Conservation (phyloP, 2,329 filamentous ascomycete genomes). For the Xylaria sp. region DNA sequence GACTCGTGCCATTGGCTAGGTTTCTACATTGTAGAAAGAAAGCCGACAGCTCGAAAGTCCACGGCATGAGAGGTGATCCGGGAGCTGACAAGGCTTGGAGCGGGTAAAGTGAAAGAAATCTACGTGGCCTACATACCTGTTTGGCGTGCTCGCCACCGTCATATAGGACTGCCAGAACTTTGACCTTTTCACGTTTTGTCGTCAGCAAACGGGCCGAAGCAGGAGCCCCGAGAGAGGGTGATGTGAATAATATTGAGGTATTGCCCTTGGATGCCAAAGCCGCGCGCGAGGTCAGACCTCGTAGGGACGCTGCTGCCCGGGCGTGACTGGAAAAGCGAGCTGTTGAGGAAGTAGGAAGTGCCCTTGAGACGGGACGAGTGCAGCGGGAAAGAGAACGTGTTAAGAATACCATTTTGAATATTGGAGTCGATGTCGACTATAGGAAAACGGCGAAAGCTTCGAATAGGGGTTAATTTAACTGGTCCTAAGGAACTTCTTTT, state of each 20-base stretch:
- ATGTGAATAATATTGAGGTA: slow-evolving; percentile 48
- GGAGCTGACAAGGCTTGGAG: slow-evolving; percentile 8
- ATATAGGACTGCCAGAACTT: slow-evolving; percentile 94
- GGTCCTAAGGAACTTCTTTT: not conserved
- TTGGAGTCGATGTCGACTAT: slow-evolving; percentile 26
- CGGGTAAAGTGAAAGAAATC: slow-evolving; percentile 14
- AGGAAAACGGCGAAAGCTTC: slow-evolving; percentile 21
- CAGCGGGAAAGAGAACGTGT: slow-evolving; percentile 65
- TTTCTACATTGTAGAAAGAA: slow-evolving; percentile 15
- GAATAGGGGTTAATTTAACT: slow-evolving; percentile 5
- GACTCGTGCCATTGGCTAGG: slow-evolving; percentile 30
- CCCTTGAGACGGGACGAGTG: slow-evolving; percentile 45
- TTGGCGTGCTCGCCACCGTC: slow-evolving; percentile 90
- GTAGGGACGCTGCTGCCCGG: slow-evolving; percentile 39
- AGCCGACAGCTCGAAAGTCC: slow-evolving; percentile 16
- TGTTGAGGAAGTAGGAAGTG: slow-evolving; percentile 42
- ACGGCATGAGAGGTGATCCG: not conserved
- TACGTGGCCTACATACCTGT: slow-evolving; percentile 67
- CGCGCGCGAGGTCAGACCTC: slow-evolving; percentile 44
- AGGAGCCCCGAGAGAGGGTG: slow-evolving; percentile 57
- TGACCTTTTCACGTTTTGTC: slow-evolving; percentile 74
- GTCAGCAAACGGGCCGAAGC: slow-evolving; percentile 70
- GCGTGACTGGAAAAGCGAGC: slow-evolving; percentile 45
- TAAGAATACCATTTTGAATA: slow-evolving; percentile 63
- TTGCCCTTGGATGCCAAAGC: slow-evolving; percentile 38